Conservation (phyloP, 176 grass and related monocot species). For the Raddia distichophylla region DNA sequence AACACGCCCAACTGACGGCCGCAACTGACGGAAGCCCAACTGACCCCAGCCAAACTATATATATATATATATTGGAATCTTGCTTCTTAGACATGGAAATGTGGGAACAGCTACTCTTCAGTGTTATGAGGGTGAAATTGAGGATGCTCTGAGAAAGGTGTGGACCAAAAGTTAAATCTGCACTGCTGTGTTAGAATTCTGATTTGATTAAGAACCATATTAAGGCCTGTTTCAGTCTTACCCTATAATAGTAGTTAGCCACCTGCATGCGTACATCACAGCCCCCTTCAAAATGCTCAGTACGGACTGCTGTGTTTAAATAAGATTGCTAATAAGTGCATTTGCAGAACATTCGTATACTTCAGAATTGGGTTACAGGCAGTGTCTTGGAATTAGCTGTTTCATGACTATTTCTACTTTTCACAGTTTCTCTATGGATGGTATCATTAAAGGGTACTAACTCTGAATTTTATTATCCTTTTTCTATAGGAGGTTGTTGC, state of each 20-base stretch:
- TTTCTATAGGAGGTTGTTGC: constrained; percentile 68
- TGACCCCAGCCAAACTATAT: too few relatives aligned
- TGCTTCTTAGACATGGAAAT: too few relatives aligned
- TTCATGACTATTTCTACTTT: not conserved
- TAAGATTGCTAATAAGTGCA: not conserved
- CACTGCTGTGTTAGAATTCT: not conserved
- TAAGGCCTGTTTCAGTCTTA: not conserved
- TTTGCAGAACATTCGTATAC: not conserved
- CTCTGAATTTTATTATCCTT: constrained; percentile 2
- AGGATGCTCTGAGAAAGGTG: constrained; percentile 69
- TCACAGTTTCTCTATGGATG: not conserved
- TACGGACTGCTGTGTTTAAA: not conserved
- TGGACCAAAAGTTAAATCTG: not conserved
- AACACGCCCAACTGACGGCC: too few relatives aligned
- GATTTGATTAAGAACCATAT: constrained; percentile 7
- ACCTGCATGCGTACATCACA: too few relatives aligned
- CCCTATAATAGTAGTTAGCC: not conserved
- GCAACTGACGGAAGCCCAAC: too few relatives aligned
- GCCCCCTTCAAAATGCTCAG: not conserved
- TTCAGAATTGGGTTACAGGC: not conserved
- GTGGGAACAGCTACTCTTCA: too few relatives aligned
- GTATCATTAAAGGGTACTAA: constrained; percentile 22
- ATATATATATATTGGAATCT: too few relatives aligned
- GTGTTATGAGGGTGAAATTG: too few relatives aligned
- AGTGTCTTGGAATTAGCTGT: not conserved